Base-by-base conservation (phyloP, 176 grass and related monocot species). In the Musa acuminata region DNA sequence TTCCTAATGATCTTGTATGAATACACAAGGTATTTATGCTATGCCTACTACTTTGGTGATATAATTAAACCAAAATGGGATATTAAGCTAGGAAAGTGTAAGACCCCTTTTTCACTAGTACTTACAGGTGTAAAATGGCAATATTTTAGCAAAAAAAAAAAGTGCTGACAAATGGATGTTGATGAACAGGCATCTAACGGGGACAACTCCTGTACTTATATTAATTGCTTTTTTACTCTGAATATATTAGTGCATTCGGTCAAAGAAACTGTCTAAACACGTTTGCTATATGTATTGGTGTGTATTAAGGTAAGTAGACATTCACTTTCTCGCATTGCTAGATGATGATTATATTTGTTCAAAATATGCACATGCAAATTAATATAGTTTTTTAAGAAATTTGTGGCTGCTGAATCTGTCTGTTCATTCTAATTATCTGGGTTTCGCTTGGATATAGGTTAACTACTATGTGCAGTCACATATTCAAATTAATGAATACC, bases 401-500 rank as follows among this genome's bases (percentile, higher is more conserved):
- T 43, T 43, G 35, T 6, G 0, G 35, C 35, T 0, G 35, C 35
- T 55, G 49, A 77, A 13, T 4, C 72, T 69, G 49, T 73, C 51
- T 29, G 11, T 55, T 54, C 14, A 64, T 73, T n/a, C 60, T 74
- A 83, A 64, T 59, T 71, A 66, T 24, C 9, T 27, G 26, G 16
- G 11, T 62, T 11, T 23, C 7, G 49, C 43, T 53, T 19, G 52
- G 53, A 69, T 64, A 64, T 68, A 96, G 93, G 89, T 84, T 70
- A 72, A 90, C 55, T 96, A 92, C 78, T 97, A 93, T 84, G 94
- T 91, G 67, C 90, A 93, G 64, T 93, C 94, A 83, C 87, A 97
- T 74, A 91, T 97, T 86, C 94, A 97, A 86, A 90, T 97, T 67
- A 97, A 93, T 54, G 94, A 97, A 72, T 97, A 93, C 16, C 90